phyloP scores from a whole-genome alignment of 2,329 filamentous ascomycete genomes.

The Tympanopsis confertula region DNA sequence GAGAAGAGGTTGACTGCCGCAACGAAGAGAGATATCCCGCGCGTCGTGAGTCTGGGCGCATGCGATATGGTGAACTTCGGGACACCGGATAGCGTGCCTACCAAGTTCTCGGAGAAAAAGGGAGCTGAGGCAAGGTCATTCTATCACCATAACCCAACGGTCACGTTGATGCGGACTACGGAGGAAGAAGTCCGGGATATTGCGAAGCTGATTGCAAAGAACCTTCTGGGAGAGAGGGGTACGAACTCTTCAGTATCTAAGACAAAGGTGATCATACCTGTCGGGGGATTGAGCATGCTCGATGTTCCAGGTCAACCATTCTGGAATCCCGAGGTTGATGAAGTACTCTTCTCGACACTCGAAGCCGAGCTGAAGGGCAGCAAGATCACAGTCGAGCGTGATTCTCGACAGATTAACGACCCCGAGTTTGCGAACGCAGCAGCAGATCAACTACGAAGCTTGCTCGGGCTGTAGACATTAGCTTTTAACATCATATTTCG shows the following conservation, averaged over 20 bases:
- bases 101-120: slow-evolving; percentile 19
- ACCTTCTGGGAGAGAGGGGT: no score
- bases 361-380: slow-evolving; percentile 25
- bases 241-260: no score
- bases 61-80: slow-evolving; percentile 35
- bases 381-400: slow-evolving; percentile 26
- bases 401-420: slow-evolving; percentile 32
- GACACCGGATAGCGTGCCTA: slow-evolving; percentile 32
- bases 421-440: slow-evolving; percentile 27
- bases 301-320: slow-evolving; percentile 31
- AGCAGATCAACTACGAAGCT: slow-evolving; percentile 18
- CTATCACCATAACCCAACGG: slow-evolving; percentile 41
- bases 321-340: slow-evolving; percentile 17
- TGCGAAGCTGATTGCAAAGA: slow-evolving; percentile 29
- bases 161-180: slow-evolving; percentile 46
- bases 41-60: slow-evolving; percentile 31
- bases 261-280: slow-evolving; percentile 37
- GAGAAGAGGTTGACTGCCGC: slow-evolving; percentile 34
- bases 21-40: slow-evolving; percentile 36
- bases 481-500: no score
- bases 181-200: slow-evolving; percentile 32
- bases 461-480: slow-evolving; percentile 9
- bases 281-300: slow-evolving; percentile 40
- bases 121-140: slow-evolving; percentile 24
- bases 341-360: slow-evolving; percentile 32